Evolutionary conservation across 1,284 basidiomycete genomes (phyloP), one percentile per base, ranked within the genome.

Genomic region (Neotropicomus parvogracilis): DNA sequence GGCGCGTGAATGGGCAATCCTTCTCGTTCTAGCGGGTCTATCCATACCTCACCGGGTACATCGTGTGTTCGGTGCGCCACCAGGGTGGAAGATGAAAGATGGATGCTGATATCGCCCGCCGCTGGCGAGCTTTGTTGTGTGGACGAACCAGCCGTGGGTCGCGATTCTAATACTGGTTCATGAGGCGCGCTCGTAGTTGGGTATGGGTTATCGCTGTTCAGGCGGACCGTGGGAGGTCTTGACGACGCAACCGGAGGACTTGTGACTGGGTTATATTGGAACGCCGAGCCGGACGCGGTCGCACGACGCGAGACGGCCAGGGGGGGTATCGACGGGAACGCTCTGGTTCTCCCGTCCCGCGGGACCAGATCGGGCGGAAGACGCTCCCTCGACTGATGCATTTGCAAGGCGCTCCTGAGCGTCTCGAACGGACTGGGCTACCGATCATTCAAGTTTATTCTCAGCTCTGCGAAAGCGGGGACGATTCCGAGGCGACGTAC

Each of bases 341-440:
- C 10, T 9, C 21, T 28, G 4, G 20, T 1, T 4, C 21, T 33
- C 20, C 27, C 38, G 2, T 24, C 40, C 27, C 14, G 36, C 9
- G 16, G 4, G 1, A 20, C 38, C 21, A 56, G 28, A 13, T 59
- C 58, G n/a, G 53, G 52, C 34, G 35, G 40, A 32, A 55, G 40
- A 47, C 56, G 57, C 12, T 63, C 63, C 6, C 28, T 21, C 4
- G 60, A 58, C 38, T 42, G 50, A 46, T 75, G 72, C 26, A 59
- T 66, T 49, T 74, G 72, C 24, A 77, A 63, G 3, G 74, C 75
- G 44, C 62, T 58, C 9, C 68, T 73, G 14, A 83, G 71, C 8
- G 65, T 73, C 48, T 74, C 67, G 44, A 83, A 81, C 2, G 77
- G 72, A 37, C 67, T 59, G 3, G 76, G 74, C 81, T 83, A 51